A percentile compares a stretch with the other conserved stretches of the same genome.
Evolutionary conservation across 148 eudicot genomes (phyloP).

Genomic region (Rhododendron henanense): DNA sequence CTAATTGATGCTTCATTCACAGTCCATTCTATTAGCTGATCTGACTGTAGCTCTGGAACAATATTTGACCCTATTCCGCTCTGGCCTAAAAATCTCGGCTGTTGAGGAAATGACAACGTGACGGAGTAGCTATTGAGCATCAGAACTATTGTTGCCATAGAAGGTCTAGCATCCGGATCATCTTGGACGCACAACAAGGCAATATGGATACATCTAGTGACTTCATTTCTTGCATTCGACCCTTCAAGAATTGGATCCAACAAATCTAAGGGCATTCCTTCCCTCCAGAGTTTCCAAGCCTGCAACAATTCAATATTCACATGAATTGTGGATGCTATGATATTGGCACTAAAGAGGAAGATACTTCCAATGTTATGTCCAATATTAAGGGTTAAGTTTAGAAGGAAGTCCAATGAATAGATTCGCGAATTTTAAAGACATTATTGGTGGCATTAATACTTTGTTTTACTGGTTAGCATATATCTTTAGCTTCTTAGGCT

Average conservation of each 20-base stretch:
- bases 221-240: conserved; percentile 21
- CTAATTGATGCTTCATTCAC: background rate
- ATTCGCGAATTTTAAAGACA: background rate
- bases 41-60: background rate
- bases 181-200: conserved; percentile 36
- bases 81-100: conserved; percentile 12
- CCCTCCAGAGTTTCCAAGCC: conserved; percentile 37
- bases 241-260: conserved; percentile 25
- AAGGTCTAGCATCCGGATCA: conserved; percentile 28
- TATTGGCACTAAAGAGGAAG: background rate
- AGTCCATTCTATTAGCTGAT: background rate
- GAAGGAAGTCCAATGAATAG: background rate
- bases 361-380: background rate
- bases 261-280: conserved; percentile 14
- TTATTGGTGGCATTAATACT: background rate
- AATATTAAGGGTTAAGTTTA: background rate
- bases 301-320: background rate
- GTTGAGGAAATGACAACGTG: conserved; percentile 19
- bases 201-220: conserved; percentile 31
- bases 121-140: conserved; percentile 26
- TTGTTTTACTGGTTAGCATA: background rate
- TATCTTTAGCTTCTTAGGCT: background rate
- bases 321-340: background rate
- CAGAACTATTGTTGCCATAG: conserved; percentile 26
- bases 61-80: no score